phyloP scores from a whole-genome alignment of 305 asterid species.

The Salvia sclarea region DNA sequence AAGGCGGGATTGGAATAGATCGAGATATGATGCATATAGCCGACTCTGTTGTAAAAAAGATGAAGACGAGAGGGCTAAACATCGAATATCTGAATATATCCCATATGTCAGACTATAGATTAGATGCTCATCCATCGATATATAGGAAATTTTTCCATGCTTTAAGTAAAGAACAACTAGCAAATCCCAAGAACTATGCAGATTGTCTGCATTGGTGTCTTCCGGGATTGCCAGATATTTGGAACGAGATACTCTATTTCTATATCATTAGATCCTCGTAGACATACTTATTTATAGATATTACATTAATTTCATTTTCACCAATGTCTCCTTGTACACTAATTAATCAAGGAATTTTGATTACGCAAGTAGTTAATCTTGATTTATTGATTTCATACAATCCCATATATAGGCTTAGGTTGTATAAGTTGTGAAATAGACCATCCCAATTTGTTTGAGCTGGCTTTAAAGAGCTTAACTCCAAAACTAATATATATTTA shows the following conservation, averaged over 20 bases:
- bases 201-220: conserved; percentile 89
- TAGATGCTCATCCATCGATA: neutral
- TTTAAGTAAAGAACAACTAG: conserved; percentile 32
- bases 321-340: too few species aligned
- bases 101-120: conserved; percentile 42
- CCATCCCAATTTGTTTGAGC: too few species aligned
- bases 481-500: too few species aligned
- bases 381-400: too few species aligned
- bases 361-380: too few species aligned
- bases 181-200: conserved; percentile 35
- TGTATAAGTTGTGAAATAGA: too few species aligned
- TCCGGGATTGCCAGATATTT: conserved; percentile 84
- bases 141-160: conserved; percentile 26
- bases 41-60: conserved; percentile 27
- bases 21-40: conserved; percentile 30
- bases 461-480: too few species aligned
- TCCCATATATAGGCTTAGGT: too few species aligned
- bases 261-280: conserved; percentile 29
- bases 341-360: too few species aligned
- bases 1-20: conserved; percentile 36
- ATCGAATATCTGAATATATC: conserved; percentile 59
- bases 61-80: conserved; percentile 40
- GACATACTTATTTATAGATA: too few species aligned
- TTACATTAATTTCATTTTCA: too few species aligned
- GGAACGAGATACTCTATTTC: conserved; percentile 71